Evolutionary conservation across 108 stramenopile genomes (phyloP), one percentile per base, ranked within the genome.

Genomic region (Nannochloropsis salina): DNA sequence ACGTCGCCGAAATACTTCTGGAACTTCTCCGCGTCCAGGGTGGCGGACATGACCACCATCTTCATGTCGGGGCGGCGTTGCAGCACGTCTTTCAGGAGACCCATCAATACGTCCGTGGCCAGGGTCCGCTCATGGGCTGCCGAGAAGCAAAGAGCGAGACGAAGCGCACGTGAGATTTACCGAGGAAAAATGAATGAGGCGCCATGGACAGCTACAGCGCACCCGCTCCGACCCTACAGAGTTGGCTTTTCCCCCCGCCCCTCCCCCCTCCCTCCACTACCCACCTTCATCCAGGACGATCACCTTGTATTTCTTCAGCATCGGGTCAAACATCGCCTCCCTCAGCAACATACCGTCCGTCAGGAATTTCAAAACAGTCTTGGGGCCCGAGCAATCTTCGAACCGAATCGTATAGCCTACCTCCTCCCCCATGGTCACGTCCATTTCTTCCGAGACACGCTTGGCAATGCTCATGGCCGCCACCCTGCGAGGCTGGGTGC

Each of bases 321-420:
- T 80, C 2, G 99, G 98, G 94, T 99, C 99, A 43, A 92, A 93
- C 99, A 98, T 98, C 42, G 99, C 99, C 91, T 92, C 92, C 8
- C 92, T 89, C 18, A 93, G 86, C 43, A 93, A 91, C 92, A 93
- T 93, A 45, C 93, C 93, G 84, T 92, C 93, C 31, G 97, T 98
- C 74, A 97, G 90, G 86, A 97, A 99, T 86, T 98, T 99, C 41
- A 96, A 86, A 41, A 96, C 93, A 2, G 96, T 96, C 41, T 84
- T 86, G 20, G 92, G 82, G 8, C 93, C 92, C 90, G 94, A 93
- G 81, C 86, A 92, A 87, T 97, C 97, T 90, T 99, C 99, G 89
- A 99, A 99, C 31, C 99, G 96, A 90, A 99, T 98, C 43, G 96
- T 98, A 86, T 99, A 99, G 18, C 99, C 99, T 10, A 99, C 99